Conservation (phyloP, 805 yeast species). For the Kluyveromyces dobzhanskii region DNA sequence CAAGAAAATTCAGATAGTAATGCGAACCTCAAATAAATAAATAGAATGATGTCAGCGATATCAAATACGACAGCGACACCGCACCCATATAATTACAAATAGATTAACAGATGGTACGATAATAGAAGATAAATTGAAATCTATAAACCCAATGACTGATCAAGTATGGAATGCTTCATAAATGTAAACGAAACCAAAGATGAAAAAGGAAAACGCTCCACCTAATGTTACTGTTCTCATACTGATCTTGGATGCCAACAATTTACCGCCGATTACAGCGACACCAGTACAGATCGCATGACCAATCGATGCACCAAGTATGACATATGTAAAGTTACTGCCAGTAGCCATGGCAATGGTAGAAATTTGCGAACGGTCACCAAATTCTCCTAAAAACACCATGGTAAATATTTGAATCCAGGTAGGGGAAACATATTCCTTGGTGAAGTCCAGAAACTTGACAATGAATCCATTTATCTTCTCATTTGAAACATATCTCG, state of each 20-base stretch:
- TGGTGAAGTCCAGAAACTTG: conserved; percentile 48
- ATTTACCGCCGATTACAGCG: conserved; percentile 91
- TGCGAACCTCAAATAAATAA: too few relatives aligned
- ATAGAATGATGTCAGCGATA: too few relatives aligned
- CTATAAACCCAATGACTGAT: neutral
- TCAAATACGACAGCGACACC: too few relatives aligned
- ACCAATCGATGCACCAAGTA: conserved; percentile 82
- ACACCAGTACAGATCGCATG: conserved; percentile 80
- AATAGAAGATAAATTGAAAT: neutral
- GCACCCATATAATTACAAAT: too few relatives aligned
- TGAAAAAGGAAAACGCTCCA: conserved; percentile 79
- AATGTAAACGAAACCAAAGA: conserved; percentile 75
- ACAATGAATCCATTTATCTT: conserved; percentile 8
- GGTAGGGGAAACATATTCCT: conserved; percentile 68
- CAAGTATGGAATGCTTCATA: conserved; percentile 44
- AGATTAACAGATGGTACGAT: too few relatives aligned
- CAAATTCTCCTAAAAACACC: conserved; percentile 98
- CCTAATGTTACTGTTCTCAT: conserved; percentile 88
- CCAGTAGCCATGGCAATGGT: conserved; percentile 99
- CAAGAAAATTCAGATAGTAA: neutral
- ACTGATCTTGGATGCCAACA: conserved; percentile 80
- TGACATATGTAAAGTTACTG: conserved; percentile 80
- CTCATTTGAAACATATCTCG: conserved; percentile 6
- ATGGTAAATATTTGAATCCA: conserved; percentile 93
- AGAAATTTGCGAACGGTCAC: conserved; percentile 96